A percentile compares a stretch with the other conserved stretches of the same genome.
phyloP scores from a whole-genome alignment of 2,329 filamentous ascomycete genomes.

The Geoglossum cookeanum region DNA sequence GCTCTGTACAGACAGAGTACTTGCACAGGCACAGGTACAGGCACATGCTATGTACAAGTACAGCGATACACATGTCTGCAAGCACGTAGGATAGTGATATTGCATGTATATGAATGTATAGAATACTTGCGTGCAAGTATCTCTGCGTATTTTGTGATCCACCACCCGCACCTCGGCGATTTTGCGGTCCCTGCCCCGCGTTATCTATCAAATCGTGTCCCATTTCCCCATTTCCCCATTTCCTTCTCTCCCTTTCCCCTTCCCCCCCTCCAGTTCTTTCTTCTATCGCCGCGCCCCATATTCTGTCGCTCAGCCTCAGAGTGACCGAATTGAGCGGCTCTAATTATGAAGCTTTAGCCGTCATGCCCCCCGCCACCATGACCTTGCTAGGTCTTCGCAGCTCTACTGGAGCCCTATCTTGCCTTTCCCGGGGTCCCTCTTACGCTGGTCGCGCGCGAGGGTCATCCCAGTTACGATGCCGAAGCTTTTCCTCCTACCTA shows the following conservation, averaged over 20 bases:
- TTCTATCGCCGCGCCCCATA: neutral
- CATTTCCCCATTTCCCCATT: neutral
- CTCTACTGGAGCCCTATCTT: neutral
- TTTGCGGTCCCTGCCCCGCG: neutral
- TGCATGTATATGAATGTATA: no score
- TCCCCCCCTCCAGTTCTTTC: neutral
- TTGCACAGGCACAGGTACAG: neutral
- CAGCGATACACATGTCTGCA: no score
- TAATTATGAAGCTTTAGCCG: neutral
- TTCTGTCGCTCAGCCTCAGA: neutral
- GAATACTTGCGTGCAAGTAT: no score
- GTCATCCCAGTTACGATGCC: neutral
- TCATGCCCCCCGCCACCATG: neutral
- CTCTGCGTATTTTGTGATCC: no score
- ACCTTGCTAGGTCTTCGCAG: neutral
- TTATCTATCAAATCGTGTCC: neutral
- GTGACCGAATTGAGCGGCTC: neutral
- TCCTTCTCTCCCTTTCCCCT: neutral
- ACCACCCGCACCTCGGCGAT: neutral
- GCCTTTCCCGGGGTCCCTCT: neutral
- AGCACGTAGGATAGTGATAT: no score
- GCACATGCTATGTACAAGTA: no score
- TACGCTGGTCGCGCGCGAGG: neutral
- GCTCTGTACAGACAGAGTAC: neutral
- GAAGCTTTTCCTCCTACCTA: constrained; percentile 43